A percentile compares a stretch with the other conserved stretches of the same genome.
phyloP scores from a whole-genome alignment of 2,329 filamentous ascomycete species.

The Sclerotinia minor region DNA sequence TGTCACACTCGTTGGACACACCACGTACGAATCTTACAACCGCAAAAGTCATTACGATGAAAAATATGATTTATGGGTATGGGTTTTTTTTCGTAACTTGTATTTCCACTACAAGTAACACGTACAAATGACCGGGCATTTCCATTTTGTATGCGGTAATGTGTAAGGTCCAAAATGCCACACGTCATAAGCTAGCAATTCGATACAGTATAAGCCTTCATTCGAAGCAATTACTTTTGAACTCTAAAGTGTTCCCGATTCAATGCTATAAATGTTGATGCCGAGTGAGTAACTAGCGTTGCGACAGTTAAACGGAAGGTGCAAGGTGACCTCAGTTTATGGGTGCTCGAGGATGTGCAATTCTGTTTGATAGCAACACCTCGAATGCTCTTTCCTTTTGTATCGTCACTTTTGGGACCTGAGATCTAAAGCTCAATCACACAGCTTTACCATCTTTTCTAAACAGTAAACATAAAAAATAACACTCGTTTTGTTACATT shows the following conservation, averaged over 20 bases:
- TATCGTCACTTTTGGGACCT: neutral
- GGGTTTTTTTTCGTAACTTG: neutral
- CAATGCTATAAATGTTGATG: neutral
- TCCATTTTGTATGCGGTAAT: neutral
- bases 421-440: neutral
- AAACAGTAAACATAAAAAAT: neutral
- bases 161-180: too few species aligned
- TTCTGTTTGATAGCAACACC: neutral
- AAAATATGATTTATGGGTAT: neutral
- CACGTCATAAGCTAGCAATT: neutral
- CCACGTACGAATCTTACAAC: neutral
- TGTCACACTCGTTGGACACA: neutral
- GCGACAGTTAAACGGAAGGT: neutral
- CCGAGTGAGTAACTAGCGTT: neutral
- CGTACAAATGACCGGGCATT: neutral
- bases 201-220: too few species aligned
- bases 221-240: neutral
- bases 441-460: slow-evolving; percentile 13
- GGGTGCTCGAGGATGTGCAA: neutral
- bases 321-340: slow-evolving; percentile 2
- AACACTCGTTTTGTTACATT: slow-evolving; percentile 27
- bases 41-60: neutral
- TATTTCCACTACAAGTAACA: neutral
- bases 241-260: neutral
- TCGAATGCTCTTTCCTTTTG: slow-evolving; percentile 5